Evolutionary conservation across 305 asterid species (phyloP), one percentile per base, ranked within the genome.

Genomic region (Striga hermonthica): DNA sequence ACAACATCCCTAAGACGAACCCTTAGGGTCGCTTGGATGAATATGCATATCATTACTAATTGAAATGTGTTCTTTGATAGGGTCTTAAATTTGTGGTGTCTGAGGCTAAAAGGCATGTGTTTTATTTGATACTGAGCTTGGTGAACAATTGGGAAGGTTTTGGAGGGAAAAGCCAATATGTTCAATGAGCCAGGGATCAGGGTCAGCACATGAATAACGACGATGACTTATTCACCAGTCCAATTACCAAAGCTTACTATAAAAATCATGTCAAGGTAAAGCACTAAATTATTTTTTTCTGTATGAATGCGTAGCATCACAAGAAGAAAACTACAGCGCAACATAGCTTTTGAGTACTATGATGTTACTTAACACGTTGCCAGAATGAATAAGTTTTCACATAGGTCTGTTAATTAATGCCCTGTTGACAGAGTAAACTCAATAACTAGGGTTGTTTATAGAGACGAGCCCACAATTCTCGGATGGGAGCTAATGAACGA

Each of bases 401-500:
- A 39, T 39, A 1, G 5, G 5, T 39, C 44, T 1, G 5, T 5
- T 39, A 37, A 2, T 70, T 58, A 68, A 78, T 85, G 53, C 66
- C 5, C 69, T 80, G 57, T 57, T 83, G 9, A 83, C 81, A 72
- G 86, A 60, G 69, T 80, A 6, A 80, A 80, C 22, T 39, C 81
- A 52, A 44, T 84, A 6, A 84, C 74, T 15, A 77, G 84, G 1
- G 47, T 77, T 5, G 74, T 83, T 9, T 84, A 84, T 15, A 81
- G 72, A 65, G 87, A 84, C 59, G 88, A 80, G 56, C 72, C 84
- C 16, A 68, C 84, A 52, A 80, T 83, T 41, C 66, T 83, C 69
- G 81, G 85, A 43, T 84, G 85, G 86, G 90, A 84, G 56, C 66
- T 84, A 9, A 84, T 84, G 69, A 84, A 84, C 65, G 87, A 84